phyloP scores from a whole-genome alignment of 169 alveolate species.

The Plasmodium vivax region DNA sequence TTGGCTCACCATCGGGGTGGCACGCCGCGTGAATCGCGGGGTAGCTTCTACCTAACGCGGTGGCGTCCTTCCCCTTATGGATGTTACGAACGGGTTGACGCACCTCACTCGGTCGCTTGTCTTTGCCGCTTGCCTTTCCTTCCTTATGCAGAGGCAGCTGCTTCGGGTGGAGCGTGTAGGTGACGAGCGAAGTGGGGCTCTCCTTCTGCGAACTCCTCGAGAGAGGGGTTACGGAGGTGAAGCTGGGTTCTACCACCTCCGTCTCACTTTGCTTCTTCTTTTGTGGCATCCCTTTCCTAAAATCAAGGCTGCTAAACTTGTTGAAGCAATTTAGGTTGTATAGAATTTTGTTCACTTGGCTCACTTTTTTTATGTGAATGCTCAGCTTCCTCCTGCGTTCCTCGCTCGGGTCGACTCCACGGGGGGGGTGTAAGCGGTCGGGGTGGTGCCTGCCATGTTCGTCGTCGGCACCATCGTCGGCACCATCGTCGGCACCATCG shows the following conservation, averaged over 20 bases:
- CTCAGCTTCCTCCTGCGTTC: background rate
- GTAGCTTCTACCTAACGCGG: background rate
- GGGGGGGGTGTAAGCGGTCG: background rate
- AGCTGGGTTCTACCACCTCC: background rate
- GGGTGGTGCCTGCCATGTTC: background rate
- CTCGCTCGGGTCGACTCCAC: background rate
- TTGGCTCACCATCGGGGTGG: background rate
- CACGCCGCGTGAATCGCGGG: background rate
- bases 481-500: no score
- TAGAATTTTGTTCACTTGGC: slow-evolving; percentile 34
- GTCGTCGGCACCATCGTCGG: background rate
- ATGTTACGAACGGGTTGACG: background rate
- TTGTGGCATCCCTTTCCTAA: background rate
- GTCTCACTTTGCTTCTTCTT: background rate
- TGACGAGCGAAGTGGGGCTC: background rate
- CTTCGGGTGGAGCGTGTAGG: background rate
- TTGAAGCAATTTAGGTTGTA: slow-evolving; percentile 33
- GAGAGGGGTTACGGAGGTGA: background rate
- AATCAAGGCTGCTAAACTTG: slow-evolving; percentile 26
- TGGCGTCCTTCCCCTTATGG: background rate
- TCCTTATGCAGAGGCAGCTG: background rate
- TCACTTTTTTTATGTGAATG: slow-evolving; percentile 45
- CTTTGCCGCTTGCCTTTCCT: background rate
- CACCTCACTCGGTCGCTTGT: background rate
- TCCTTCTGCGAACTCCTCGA: background rate